Percentiles rank a stretch among this genome's conserved stretches.
phyloP scores from a whole-genome alignment of 805 yeast species.

The Jamesozyma piceae region DNA sequence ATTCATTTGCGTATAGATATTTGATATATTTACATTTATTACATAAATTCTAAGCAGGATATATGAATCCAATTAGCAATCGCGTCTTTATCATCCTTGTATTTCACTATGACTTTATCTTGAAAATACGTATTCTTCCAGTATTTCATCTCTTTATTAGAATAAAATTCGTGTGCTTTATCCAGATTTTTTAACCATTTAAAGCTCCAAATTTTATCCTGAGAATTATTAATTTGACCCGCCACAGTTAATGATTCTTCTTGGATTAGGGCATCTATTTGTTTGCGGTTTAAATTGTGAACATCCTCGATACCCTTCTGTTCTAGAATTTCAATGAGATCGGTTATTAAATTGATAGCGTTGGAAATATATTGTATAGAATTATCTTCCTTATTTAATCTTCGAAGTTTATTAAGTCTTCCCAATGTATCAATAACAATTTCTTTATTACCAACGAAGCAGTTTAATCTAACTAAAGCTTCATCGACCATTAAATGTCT shows the following conservation, averaged over 20 bases:
- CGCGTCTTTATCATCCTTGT: slow-evolving; percentile 19
- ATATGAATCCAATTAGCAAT: slow-evolving; percentile 21
- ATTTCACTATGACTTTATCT: slow-evolving; percentile 35
- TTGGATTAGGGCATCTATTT: slow-evolving; percentile 23
- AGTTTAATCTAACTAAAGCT: slow-evolving; percentile 28
- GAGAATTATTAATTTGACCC: slow-evolving; percentile 11
- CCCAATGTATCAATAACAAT: slow-evolving; percentile 41
- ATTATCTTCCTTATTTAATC: slow-evolving; percentile 7
- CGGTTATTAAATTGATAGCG: slow-evolving; percentile 35
- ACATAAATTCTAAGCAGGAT: slow-evolving; percentile 20
- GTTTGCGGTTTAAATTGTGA: slow-evolving; percentile 39
- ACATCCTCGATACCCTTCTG: slow-evolving; percentile 33
- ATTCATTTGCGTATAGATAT: background rate
- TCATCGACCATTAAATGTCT: slow-evolving; percentile 19
- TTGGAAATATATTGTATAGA: background rate
- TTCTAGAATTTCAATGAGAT: slow-evolving; percentile 34
- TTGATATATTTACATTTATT: background rate
- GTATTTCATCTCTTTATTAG: slow-evolving; percentile 45
- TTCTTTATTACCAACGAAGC: slow-evolving; percentile 37
- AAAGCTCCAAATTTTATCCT: slow-evolving; percentile 34
- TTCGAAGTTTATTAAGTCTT: slow-evolving; percentile 28
- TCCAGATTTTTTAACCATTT: slow-evolving; percentile 32
- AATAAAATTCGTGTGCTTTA: slow-evolving; percentile 39
- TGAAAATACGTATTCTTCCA: slow-evolving; percentile 46
- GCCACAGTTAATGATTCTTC: slow-evolving; percentile 24